Evolutionary conservation across 371 early-diverging fungal genomes (phyloP).

Genomic region (Mortierella sp.): DNA sequence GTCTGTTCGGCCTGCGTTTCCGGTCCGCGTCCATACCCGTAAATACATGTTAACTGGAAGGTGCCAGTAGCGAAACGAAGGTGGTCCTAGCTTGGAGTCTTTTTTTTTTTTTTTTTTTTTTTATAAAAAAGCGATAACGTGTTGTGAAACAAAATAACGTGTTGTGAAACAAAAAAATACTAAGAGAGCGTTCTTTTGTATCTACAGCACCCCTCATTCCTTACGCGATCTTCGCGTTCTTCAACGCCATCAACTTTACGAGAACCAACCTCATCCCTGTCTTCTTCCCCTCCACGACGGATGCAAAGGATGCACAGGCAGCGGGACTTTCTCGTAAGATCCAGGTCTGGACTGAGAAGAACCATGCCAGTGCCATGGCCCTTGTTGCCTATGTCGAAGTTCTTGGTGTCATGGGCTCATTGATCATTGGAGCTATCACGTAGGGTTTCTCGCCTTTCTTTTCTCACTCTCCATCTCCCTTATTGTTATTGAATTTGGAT

Average conservation of each 20-base stretch:
- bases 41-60: no score
- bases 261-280: slow-evolving; percentile 81
- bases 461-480: no score
- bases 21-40: no score
- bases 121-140: no score
- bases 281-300: slow-evolving; percentile 70
- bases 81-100: no score
- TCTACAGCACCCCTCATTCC: slow-evolving; percentile 83
- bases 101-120: no score
- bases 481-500: background rate
- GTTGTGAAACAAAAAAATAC: no score
- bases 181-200: no score
- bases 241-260: slow-evolving; percentile 84
- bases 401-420: slow-evolving; percentile 76
- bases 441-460: slow-evolving; percentile 46
- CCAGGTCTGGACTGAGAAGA: slow-evolving; percentile 73
- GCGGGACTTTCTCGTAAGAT: slow-evolving; percentile 67
- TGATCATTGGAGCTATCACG: slow-evolving; percentile 75
- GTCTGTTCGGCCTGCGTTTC: no score
- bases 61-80: no score
- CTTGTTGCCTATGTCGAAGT: slow-evolving; percentile 86
- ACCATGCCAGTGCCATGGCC: slow-evolving; percentile 78
- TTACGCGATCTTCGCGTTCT: slow-evolving; percentile 84
- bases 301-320: slow-evolving; percentile 38
- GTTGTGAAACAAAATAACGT: no score